Base-by-base conservation (phyloP, 2,329 filamentous ascomycete species). In the Lanzia echinophila region DNA sequence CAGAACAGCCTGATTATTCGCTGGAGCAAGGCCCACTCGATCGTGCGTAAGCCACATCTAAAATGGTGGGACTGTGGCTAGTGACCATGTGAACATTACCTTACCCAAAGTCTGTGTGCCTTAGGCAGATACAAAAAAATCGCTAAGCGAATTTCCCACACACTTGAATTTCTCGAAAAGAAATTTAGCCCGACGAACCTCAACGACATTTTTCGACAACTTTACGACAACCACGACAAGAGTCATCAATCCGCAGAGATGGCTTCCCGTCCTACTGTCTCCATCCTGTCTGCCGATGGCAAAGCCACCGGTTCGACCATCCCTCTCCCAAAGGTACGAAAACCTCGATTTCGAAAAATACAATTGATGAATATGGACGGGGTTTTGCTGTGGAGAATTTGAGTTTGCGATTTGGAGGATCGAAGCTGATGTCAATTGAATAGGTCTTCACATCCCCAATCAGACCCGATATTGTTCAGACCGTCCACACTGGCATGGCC, bases 391-490 rank as follows among this genome's bases (percentile, higher is more conserved):
- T 45, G 19, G 15, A 20, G 32, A 34, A 12, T 20, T 50, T 44
- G 43, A 28, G 20, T 36, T 55, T 46, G 41, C 50, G 38, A 12
- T 28, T 53, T 36, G 36, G 17, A 47, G 41, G 50, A 54, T 60
- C 59, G 57, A 47, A 55, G 53, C 59, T 66, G 56, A 65, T 58
- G 49, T 41, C 31, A 45, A 49, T 50, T 50, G 43, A 45, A 48
- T 58, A 68, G 78, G 92, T 99, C 80, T 99, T 99, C 88, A 84
- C 84, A 77, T 84, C 88, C 69, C 94, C 94, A 69, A 97, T 99
- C 83, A 92, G 94, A 76, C 88, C 91, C 71, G 94, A 99, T 79
- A 96, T 99, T 75, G 94, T 99, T 74, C 92, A 97, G 74, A 76
- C 76, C 66, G 84, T 97, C 71, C 94, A 99, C 87, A 95, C 90